Percentiles rank a stretch among this genome's conserved stretches.
phyloP scores from a whole-genome alignment of 305 asterid genomes.

The Rubia peregrina region DNA sequence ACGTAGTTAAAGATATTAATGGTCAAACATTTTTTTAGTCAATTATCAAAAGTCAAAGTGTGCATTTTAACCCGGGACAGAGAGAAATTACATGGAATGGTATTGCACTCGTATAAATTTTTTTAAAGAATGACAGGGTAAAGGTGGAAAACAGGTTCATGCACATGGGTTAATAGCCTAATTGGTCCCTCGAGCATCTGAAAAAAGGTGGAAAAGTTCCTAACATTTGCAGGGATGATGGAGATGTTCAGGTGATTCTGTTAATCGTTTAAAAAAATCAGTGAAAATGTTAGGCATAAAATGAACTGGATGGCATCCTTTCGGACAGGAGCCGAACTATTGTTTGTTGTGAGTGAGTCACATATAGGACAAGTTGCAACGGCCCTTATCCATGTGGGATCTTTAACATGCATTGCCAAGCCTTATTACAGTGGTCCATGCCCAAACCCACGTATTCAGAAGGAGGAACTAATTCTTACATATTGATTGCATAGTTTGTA shows the following conservation, averaged over 20 bases:
- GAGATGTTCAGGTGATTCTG: background rate
- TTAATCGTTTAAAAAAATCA: background rate
- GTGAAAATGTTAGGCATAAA: background rate
- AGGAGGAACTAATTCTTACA: too few relatives aligned
- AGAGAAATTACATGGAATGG: too few relatives aligned
- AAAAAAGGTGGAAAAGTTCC: background rate
- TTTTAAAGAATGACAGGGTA: too few relatives aligned
- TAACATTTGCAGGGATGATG: background rate
- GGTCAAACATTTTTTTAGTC: too few relatives aligned
- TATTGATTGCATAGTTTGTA: too few relatives aligned
- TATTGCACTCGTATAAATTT: too few relatives aligned
- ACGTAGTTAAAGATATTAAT: too few relatives aligned
- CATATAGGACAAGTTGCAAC: too few relatives aligned
- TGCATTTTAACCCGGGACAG: too few relatives aligned
- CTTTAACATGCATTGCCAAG: background rate
- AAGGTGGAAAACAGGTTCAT: too few relatives aligned
- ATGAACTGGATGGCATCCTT: background rate
- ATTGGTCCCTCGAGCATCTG: constrained; percentile 1
- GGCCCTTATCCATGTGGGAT: background rate
- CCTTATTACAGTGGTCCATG: background rate
- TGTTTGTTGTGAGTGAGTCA: background rate
- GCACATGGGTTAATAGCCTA: background rate
- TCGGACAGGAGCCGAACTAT: background rate
- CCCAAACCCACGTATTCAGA: too few relatives aligned
- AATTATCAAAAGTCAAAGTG: too few relatives aligned